Evolutionary conservation across 2,329 filamentous ascomycete genomes (phyloP).

Genomic region (Aureobasidium sp.): DNA sequence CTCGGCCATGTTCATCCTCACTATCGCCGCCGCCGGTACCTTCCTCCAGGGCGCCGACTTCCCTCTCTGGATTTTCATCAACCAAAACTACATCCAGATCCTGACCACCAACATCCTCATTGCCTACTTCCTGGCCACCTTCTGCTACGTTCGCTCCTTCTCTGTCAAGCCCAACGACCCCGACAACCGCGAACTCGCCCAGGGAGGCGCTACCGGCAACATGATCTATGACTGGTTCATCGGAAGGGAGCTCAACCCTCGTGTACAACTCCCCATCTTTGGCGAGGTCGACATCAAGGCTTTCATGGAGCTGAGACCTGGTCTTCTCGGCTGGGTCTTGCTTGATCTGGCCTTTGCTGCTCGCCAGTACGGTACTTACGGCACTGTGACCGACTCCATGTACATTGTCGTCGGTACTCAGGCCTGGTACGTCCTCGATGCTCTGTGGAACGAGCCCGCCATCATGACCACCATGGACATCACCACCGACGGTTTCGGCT

Average conservation of each 20-base stretch:
- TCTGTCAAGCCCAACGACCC: slow-evolving; percentile 66
- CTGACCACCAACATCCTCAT: slow-evolving; percentile 76
- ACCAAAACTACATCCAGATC: slow-evolving; percentile 81
- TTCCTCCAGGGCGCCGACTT: slow-evolving; percentile 71
- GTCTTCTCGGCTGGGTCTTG: slow-evolving; percentile 81
- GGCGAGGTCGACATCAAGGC: slow-evolving; percentile 85
- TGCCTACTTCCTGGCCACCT: slow-evolving; percentile 62
- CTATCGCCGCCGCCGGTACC: slow-evolving; percentile 66
- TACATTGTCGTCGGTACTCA: slow-evolving; percentile 67
- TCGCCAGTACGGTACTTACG: slow-evolving; percentile 79
- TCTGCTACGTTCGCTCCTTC: slow-evolving; percentile 77
- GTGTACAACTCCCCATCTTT: slow-evolving; percentile 66
- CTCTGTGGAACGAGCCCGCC: slow-evolving; percentile 77
- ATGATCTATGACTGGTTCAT: slow-evolving; percentile 95
- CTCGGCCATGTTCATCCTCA: slow-evolving; percentile 65
- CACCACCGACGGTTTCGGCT: slow-evolving; percentile 85
- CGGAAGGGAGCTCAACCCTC: slow-evolving; percentile 88
- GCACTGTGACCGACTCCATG: slow-evolving; percentile 79
- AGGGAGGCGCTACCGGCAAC: slow-evolving; percentile 75
- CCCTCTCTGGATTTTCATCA: slow-evolving; percentile 83
- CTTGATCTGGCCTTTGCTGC: slow-evolving; percentile 77
- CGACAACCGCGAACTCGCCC: slow-evolving; percentile 67
- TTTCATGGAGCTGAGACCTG: slow-evolving; percentile 85
- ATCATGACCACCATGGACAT: slow-evolving; percentile 93
- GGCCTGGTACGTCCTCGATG: slow-evolving; percentile 74